Base-by-base conservation (phyloP, 2,329 filamentous ascomycete species). In the Fusarium pininemorale region DNA sequence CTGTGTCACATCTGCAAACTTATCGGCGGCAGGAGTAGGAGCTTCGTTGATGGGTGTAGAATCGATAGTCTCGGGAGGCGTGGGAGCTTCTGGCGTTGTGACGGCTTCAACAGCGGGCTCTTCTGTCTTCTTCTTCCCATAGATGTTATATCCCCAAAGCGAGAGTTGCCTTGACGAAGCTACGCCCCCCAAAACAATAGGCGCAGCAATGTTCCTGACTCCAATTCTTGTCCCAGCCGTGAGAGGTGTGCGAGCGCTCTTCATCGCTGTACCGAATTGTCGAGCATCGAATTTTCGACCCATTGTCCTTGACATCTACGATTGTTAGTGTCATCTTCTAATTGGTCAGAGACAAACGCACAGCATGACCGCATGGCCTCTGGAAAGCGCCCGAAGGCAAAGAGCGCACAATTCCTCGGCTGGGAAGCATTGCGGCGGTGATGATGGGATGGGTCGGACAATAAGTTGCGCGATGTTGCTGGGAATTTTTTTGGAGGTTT, bases 331-430 rank as follows among this genome's bases (percentile, higher is more conserved):
- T 2, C 7, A 9, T 12, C 41, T 67, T 69, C 73, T 62, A 37
- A 44, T 20, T 35, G 26, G 14, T 16, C 3, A 15, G 24, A 22
- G 26, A 16, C 11, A 39, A 24, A 69, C 80, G 38, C 78, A 83
- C 81, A 28, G 76, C 74, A 78, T 78, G 79, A 62, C 69, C 75
- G 22, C 75, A 74, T 61, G 79, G 80, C 73, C 79, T 81, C 70
- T 79, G 79, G 45, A 78, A 54, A 60, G 78, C 77, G 70, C 75
- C 73, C 47, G 82, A 80, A 71, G 83, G 80, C 63, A 84, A 70
- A 60, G 83, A 82, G 73, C 82, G 82, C 75, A 81, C 79, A 76
- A 84, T 80, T 78, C 83, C 84, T 83, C 84, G 83, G 71, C 84
- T 85, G 65, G 84, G 83, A 78, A 86, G 81, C 84, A 86, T 86